Evolutionary conservation across 441 rosid species (phyloP).

Genomic region (Gossypium laxum): DNA sequence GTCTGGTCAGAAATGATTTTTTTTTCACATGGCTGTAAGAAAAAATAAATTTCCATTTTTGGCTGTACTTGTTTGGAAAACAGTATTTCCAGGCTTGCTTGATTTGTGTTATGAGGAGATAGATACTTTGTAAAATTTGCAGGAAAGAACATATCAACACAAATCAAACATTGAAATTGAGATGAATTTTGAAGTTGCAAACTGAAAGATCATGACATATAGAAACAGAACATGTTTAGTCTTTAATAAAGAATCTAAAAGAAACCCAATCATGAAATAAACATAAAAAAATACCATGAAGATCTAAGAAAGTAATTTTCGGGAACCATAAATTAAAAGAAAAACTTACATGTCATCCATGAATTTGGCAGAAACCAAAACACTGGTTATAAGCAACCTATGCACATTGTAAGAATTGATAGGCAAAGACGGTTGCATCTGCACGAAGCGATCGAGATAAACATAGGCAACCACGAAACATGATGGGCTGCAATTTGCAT

Average conservation of each 20-base stretch:
- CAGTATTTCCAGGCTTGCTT: neutral
- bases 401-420: constrained; percentile 66
- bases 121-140: too few relatives aligned
- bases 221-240: neutral
- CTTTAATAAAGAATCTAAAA: neutral
- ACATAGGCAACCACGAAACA: constrained; percentile 75
- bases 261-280: neutral
- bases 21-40: constrained; percentile 19
- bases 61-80: neutral
- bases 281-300: neutral
- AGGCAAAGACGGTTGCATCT: constrained; percentile 50
- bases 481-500: constrained; percentile 75
- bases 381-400: constrained; percentile 69
- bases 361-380: constrained; percentile 78
- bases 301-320: neutral
- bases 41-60: neutral
- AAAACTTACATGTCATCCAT: constrained; percentile 79
- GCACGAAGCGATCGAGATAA: constrained; percentile 66
- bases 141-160: neutral
- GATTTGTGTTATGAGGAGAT: neutral
- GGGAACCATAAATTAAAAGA: neutral
- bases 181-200: neutral
- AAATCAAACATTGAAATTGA: neutral
- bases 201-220: neutral
- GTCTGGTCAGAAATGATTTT: constrained; percentile 17